Percentiles rank a stretch among this genome's conserved stretches.
phyloP scores from a whole-genome alignment of 2,329 filamentous ascomycete species.

The Curvularia lunata region DNA sequence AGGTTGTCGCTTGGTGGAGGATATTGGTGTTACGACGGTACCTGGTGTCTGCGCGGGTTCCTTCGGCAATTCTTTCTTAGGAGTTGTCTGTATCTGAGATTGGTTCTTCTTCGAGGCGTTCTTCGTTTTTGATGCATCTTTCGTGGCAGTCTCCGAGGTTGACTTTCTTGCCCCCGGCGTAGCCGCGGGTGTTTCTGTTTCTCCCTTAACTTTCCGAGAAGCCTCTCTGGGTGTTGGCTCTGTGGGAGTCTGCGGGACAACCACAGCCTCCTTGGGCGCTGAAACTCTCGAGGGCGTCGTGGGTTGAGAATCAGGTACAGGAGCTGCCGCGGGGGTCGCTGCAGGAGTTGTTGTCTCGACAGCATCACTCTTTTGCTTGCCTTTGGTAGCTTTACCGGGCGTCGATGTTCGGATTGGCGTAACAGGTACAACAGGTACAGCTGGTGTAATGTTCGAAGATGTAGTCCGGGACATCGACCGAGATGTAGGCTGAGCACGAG shows the following conservation, averaged over 20 bases:
- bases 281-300: conserved; percentile 31
- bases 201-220: conserved; percentile 22
- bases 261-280: conserved; percentile 15
- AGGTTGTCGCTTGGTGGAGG: conserved; percentile 47
- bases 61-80: conserved; percentile 16
- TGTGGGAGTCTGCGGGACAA: conserved; percentile 19
- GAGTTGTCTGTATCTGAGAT: conserved; percentile 19
- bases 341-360: conserved; percentile 8
- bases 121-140: conserved; percentile 32
- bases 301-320: conserved; percentile 15
- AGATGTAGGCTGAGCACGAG: conserved; percentile 23
- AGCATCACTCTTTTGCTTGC: conserved; percentile 24
- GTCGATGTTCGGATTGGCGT: conserved; percentile 43
- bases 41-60: conserved; percentile 8
- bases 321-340: conserved; percentile 4
- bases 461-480: conserved; percentile 41
- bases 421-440: conserved; percentile 50
- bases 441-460: conserved; percentile 41
- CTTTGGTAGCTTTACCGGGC: conserved; percentile 38
- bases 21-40: conserved; percentile 16
- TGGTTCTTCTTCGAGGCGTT: conserved; percentile 27
- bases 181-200: conserved; percentile 9
- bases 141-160: conserved; percentile 18
- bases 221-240: conserved; percentile 18
- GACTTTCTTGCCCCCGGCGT: conserved; percentile 30